Evolutionary conservation across 768 basidiomycete species (phyloP).

Genomic region (Kwoniella sp.): DNA sequence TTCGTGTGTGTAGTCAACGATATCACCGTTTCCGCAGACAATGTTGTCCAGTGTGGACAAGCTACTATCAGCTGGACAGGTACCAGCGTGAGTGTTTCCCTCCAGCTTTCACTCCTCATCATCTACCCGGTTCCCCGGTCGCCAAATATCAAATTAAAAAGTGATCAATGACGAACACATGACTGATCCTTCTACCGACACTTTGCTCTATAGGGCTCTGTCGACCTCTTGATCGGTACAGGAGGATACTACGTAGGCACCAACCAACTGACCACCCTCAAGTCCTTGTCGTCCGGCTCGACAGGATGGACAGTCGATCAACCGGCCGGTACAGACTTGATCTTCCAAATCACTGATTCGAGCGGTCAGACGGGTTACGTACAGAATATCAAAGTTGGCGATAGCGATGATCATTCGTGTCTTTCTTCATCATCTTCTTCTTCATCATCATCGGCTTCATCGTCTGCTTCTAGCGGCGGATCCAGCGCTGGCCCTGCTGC

Average conservation of each 20-base stretch:
- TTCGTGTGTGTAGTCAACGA: conserved; percentile 39
- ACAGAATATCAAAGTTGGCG: conserved; percentile 46
- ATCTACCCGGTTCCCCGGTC: no score
- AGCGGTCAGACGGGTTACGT: conserved; percentile 41
- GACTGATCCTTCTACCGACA: no score
- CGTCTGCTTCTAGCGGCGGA: not conserved
- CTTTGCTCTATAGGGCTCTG: conserved; percentile 28
- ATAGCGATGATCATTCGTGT: conserved; percentile 30
- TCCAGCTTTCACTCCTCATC: no score
- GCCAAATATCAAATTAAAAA: no score
- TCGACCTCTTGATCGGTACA: conserved; percentile 41
- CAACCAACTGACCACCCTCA: conserved; percentile 32
- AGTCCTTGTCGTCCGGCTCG: conserved; percentile 21
- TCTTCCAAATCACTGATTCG: conserved; percentile 51
- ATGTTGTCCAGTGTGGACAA: conserved; percentile 43
- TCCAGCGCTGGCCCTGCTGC: not conserved
- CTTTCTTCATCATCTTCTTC: conserved; percentile 23
- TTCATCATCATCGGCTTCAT: not conserved
- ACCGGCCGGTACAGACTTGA: conserved; percentile 34
- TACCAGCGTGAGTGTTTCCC: conserved; percentile 17
- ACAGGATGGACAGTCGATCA: conserved; percentile 41
- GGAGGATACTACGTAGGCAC: conserved; percentile 51
- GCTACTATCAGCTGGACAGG: conserved; percentile 49
- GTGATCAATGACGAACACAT: no score
- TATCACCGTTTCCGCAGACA: conserved; percentile 41